These are phyloP conservation scores for Monilinia polystroma DNA, from an alignment of 2,329 filamentous ascomycete species.

Conservation along the genomic window DNA sequence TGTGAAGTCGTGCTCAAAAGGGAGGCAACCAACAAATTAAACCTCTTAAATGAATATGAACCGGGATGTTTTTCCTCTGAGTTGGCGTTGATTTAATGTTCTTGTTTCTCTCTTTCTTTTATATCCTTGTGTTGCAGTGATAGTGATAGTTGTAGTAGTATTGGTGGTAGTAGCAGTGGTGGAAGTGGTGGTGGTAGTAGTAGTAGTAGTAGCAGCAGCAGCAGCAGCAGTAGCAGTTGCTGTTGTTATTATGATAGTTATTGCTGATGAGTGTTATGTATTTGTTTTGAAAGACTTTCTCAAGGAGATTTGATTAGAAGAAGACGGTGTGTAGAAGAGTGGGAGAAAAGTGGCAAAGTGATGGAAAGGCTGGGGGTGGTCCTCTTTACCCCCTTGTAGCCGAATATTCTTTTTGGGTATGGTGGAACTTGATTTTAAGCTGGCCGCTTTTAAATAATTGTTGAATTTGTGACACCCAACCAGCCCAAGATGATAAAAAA, in stretches of 20 bases:
- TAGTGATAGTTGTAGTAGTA: too few species aligned
- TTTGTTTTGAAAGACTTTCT: not conserved
- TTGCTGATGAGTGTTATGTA: not conserved
- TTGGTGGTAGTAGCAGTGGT: too few species aligned
- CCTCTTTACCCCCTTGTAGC: slow-evolving; percentile 7
- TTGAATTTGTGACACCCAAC: slow-evolving; percentile 1
- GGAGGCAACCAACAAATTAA: slow-evolving; percentile 29
- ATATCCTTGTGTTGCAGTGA: too few species aligned
- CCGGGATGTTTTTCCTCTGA: slow-evolving; percentile 19
- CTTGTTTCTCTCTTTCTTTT: not conserved
- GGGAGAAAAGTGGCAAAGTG: slow-evolving; percentile 11
- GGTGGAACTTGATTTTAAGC: slow-evolving; percentile 3
- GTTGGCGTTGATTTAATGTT: slow-evolving; percentile 24
- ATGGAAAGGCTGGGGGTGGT: slow-evolving; percentile 16
- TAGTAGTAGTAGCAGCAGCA: too few species aligned
- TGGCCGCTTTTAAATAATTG: slow-evolving; percentile 16
- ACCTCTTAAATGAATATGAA: slow-evolving; percentile 28
- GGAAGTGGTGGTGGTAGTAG: too few species aligned
- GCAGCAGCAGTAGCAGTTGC: not conserved
- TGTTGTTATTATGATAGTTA: too few species aligned
- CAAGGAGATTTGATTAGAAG: slow-evolving; percentile 10
- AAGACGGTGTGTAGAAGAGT: slow-evolving; percentile 13
- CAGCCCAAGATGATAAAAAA: not conserved
- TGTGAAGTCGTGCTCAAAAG: slow-evolving; percentile 6
- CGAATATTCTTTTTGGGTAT: slow-evolving; percentile 1